Evolutionary conservation across 176 grass and related monocot genomes (phyloP), one percentile per base, ranked within the genome.

Genomic region (Paspalum vaginatum): DNA sequence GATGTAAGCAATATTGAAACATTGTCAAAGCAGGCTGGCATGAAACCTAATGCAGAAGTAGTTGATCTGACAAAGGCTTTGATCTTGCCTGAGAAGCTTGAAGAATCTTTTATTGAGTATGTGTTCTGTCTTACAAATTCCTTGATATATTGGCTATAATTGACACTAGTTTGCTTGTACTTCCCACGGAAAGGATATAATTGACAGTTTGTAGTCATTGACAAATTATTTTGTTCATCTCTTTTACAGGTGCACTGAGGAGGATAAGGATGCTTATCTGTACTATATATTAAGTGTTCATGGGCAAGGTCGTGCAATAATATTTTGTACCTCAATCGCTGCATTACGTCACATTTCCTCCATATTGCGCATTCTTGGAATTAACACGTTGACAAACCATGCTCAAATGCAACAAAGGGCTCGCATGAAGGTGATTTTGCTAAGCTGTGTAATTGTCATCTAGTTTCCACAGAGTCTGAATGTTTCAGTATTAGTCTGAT

Each of bases 341-440:
- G 94, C 94, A 70, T 69, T 97, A 83, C 94, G 91, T 20, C 91
- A 94, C 63, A 78, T 89, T 76, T 91, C 94, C 79, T 91, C 94
- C 2, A 85, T 94, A 68, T 80, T 97, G 41, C 87, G 78, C 49
- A 75, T 70, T 72, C 87, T 97, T 84, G 85, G 80, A 79, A 86
- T 97, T 47, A 90, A 91, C 79, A 43, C 81, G 38, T 83, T 84
- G 85, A 97, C 89, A 81, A 93, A 94, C 86, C 94, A 97, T 90
- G 94, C 94, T 79, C 94, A 97, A 81, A 97, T 97, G 94, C 94
- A 97, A 90, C 94, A 97, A 85, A 91, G 94, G 77, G 94, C 94
- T 82, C 91, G 94, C 83, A 91, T 97, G 78, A 97, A 97, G 91
- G 94, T 97, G 71, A 79, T 82, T 64, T 51, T 83, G 1, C 9